These are phyloP conservation scores for Yamadazyma sp. DNA, from an alignment of 1,139 yeast species.

Conservation along the genomic window DNA sequence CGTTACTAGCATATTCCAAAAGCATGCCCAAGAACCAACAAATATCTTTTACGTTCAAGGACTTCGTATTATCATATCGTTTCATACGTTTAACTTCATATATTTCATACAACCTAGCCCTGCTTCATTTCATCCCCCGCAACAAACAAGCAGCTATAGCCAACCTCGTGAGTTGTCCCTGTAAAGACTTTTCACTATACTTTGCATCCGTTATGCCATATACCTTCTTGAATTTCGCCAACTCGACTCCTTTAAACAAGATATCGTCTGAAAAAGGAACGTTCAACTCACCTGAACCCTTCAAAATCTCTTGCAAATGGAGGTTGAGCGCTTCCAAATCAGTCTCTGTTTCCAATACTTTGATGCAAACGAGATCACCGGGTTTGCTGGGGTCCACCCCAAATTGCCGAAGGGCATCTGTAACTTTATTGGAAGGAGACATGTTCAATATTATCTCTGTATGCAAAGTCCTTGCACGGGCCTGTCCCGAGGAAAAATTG, in stretches of 20 bases:
- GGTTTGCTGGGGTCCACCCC: slow-evolving; percentile 34
- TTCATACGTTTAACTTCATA: too few species aligned
- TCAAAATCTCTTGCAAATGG: slow-evolving; percentile 20
- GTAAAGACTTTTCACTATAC: slow-evolving; percentile 15
- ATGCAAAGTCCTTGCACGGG: slow-evolving; percentile 42
- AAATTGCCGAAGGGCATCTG: slow-evolving; percentile 44
- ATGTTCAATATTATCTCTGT: slow-evolving; percentile 44
- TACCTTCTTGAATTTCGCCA: slow-evolving; percentile 35
- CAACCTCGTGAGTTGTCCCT: slow-evolving; percentile 30
- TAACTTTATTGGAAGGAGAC: slow-evolving; percentile 44
- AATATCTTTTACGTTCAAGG: too few species aligned
- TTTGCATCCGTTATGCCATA: slow-evolving; percentile 40
- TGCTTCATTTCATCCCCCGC: slow-evolving; percentile 28
- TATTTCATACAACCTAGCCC: too few species aligned
- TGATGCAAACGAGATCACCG: slow-evolving; percentile 29
- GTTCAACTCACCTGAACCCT: slow-evolving; percentile 11
- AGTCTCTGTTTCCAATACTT: slow-evolving; percentile 20
- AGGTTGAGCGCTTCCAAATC: slow-evolving; percentile 13
- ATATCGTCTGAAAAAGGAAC: slow-evolving; percentile 25
- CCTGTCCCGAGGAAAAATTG: slow-evolving; percentile 24
- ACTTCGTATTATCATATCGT: too few species aligned
- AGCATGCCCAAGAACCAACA: too few species aligned
- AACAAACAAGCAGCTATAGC: slow-evolving; percentile 41
- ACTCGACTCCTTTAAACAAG: slow-evolving; percentile 24
- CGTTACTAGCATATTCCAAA: too few species aligned